Conservation (phyloP, 805 yeast genomes). For the Saturnispora saitoi region DNA sequence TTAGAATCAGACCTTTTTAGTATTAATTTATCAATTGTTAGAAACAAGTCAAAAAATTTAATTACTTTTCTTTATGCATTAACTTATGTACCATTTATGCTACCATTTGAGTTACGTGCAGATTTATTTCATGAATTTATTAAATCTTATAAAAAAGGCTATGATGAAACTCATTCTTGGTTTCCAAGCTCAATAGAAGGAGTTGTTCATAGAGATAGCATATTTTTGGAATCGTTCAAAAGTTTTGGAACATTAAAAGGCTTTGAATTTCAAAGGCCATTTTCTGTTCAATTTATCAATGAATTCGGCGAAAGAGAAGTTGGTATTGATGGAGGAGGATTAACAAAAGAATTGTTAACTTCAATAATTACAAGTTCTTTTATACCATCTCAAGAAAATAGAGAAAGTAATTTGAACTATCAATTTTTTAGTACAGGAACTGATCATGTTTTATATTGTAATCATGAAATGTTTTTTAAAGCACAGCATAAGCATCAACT, state of each 20-base stretch:
- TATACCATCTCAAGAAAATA: slow-evolving; percentile 27
- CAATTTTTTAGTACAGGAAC: slow-evolving; percentile 35
- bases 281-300: slow-evolving; percentile 61
- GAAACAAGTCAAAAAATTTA: slow-evolving; percentile 13
- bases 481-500: slow-evolving; percentile 19
- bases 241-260: slow-evolving; percentile 46
- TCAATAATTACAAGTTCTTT: slow-evolving; percentile 65
- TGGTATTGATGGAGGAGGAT: slow-evolving; percentile 96
- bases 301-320: slow-evolving; percentile 66
- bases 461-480: slow-evolving; percentile 36
- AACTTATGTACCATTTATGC: slow-evolving; percentile 64
- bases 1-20: slow-evolving; percentile 6
- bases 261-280: slow-evolving; percentile 43
- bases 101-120: slow-evolving; percentile 70
- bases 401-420: slow-evolving; percentile 18
- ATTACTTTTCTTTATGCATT: slow-evolving; percentile 43
- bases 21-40: slow-evolving; percentile 9
- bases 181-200: slow-evolving; percentile 32
- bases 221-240: slow-evolving; percentile 69
- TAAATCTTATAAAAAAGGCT: slow-evolving; percentile 37
- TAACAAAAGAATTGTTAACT: slow-evolving; percentile 84
- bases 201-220: slow-evolving; percentile 55
- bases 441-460: slow-evolving; percentile 66
- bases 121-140: slow-evolving; percentile 59
- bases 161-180: slow-evolving; percentile 18